Percentiles rank a stretch among this genome's conserved stretches.
phyloP scores from a whole-genome alignment of 805 yeast genomes.

The Schwanniomyces polymorphus region DNA sequence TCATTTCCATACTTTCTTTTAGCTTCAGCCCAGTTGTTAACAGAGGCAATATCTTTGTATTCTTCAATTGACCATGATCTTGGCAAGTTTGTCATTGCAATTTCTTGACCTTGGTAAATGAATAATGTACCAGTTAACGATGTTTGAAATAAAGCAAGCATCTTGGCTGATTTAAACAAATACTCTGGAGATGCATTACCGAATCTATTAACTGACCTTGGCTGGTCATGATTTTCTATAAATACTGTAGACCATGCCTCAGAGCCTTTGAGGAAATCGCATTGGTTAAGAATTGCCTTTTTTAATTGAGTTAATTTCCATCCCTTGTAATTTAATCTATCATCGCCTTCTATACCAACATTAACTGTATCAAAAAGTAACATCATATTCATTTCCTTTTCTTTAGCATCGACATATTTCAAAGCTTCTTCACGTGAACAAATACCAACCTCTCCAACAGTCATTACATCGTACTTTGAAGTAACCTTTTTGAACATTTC shows the following conservation, averaged over 20 bases:
- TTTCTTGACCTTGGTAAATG: no score
- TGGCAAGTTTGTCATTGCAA: constrained; percentile 49
- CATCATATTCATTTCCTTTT: no score
- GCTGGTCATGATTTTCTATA: constrained; percentile 61
- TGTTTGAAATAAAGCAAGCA: constrained; percentile 45
- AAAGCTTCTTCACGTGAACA: no score
- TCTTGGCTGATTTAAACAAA: constrained; percentile 44
- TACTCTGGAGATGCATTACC: constrained; percentile 43
- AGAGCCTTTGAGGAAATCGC: constrained; percentile 42
- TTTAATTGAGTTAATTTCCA: constrained; percentile 42
- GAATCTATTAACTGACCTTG: constrained; percentile 54
- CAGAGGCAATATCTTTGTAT: constrained; percentile 50
- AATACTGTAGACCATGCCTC: no score
- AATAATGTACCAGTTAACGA: constrained; percentile 56
- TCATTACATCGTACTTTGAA: no score
- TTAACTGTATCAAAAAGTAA: no score
- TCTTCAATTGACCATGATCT: constrained; percentile 47
- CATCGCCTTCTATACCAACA: constrained; percentile 35
- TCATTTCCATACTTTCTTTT: constrained; percentile 22
- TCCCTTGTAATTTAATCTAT: constrained; percentile 35
- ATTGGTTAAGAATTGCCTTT: constrained; percentile 32
- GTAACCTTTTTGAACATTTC: no score
- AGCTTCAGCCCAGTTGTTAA: constrained; percentile 40
- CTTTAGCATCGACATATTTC: no score
- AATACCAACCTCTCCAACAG: no score